phyloP scores from a whole-genome alignment of 345 rosid genomes.

The Geranium rotundifolium region DNA sequence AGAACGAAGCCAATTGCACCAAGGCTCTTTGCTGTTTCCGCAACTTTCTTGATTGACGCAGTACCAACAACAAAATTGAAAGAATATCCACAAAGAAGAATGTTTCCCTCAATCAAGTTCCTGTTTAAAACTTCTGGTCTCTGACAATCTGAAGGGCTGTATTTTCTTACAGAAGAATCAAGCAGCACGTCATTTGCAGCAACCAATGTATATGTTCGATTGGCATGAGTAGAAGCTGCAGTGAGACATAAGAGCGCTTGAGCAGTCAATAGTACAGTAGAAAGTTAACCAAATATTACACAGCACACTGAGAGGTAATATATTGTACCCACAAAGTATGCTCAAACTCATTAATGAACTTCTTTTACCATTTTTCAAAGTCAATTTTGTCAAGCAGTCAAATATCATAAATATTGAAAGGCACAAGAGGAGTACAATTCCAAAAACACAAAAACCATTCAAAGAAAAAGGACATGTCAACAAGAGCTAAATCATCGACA shows the following conservation, averaged over 20 bases:
- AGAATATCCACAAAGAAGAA: slow-evolving; percentile 98
- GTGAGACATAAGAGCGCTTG: slow-evolving; percentile 9
- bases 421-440: too few species aligned
- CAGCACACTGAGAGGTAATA: too few species aligned
- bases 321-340: too few species aligned
- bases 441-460: background rate
- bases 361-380: too few species aligned
- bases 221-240: slow-evolving; percentile 83
- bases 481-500: slow-evolving; percentile 1
- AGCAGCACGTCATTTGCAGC: slow-evolving; percentile 92
- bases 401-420: too few species aligned
- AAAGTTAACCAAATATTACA: background rate
- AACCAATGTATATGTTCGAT: slow-evolving; percentile 69
- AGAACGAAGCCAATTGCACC: slow-evolving; percentile 97
- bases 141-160: slow-evolving; percentile 91
- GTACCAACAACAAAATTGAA: slow-evolving; percentile 92
- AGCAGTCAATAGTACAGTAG: background rate
- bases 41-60: slow-evolving; percentile 88
- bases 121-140: slow-evolving; percentile 80
- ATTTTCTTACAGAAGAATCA: slow-evolving; percentile 60
- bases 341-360: too few species aligned
- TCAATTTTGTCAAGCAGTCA: too few species aligned
- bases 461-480: background rate
- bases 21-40: slow-evolving; percentile 84
- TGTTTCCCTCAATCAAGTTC: slow-evolving; percentile 75